Evolutionary conservation across 176 grass and related monocot genomes (phyloP).

Genomic region (Puya raimondii): DNA sequence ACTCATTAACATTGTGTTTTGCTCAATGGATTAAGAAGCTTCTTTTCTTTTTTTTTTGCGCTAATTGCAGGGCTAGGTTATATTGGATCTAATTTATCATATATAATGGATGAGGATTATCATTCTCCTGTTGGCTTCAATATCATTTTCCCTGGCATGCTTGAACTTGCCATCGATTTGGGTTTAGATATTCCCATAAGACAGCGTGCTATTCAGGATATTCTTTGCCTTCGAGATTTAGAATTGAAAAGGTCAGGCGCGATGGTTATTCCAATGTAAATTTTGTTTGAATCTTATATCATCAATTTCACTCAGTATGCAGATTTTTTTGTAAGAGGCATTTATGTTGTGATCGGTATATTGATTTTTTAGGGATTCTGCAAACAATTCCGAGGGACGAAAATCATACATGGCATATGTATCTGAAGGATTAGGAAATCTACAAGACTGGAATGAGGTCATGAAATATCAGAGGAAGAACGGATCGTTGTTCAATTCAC

Average conservation of each 20-base stretch:
- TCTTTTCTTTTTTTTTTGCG: background rate
- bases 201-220: conserved; percentile 17
- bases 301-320: too few relatives aligned
- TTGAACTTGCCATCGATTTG: conserved; percentile 44
- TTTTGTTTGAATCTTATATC: background rate
- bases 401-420: conserved; percentile 65
- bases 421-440: conserved; percentile 50
- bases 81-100: conserved; percentile 40
- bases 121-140: conserved; percentile 56
- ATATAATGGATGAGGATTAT: conserved; percentile 30
- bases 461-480: conserved; percentile 64
- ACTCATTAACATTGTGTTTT: background rate
- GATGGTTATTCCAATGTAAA: background rate
- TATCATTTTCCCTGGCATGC: conserved; percentile 54
- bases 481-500: conserved; percentile 63
- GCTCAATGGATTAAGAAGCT: background rate
- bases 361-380: conserved; percentile 21
- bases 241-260: conserved; percentile 50
- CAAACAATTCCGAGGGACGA: conserved; percentile 28
- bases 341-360: background rate
- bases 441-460: conserved; percentile 39
- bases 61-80: conserved; percentile 39
- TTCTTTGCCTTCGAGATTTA: conserved; percentile 27
- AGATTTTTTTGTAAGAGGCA: background rate
- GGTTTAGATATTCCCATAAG: conserved; percentile 34